These are phyloP conservation scores for Narthecium ossifragum DNA, from an alignment of 106 monocot genomes.

Conservation along the genomic window DNA sequence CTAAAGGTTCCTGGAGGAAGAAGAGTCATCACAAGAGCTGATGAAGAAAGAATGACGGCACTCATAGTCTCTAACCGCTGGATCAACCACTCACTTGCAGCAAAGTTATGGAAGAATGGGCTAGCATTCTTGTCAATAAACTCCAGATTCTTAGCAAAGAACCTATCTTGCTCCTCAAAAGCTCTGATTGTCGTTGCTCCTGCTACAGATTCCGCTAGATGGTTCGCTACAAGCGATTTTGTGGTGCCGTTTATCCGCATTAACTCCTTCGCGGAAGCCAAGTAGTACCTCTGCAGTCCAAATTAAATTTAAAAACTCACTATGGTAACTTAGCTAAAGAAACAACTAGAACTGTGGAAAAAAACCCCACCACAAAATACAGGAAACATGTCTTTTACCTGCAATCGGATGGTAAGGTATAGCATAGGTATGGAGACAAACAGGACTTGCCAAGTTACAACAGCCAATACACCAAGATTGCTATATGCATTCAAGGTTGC, in stretches of 20 bases:
- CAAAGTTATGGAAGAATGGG: slow-evolving; percentile 73
- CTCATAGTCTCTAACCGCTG: slow-evolving; percentile 80
- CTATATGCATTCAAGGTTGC: slow-evolving; percentile 66
- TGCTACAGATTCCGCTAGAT: slow-evolving; percentile 80
- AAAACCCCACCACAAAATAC: not conserved
- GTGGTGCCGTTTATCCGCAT: slow-evolving; percentile 97
- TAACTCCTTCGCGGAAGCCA: slow-evolving; percentile 82
- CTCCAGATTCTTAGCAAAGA: slow-evolving; percentile 47
- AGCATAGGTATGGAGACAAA: slow-evolving; percentile 69
- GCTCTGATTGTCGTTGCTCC: slow-evolving; percentile 80
- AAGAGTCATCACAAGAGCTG: slow-evolving; percentile 81
- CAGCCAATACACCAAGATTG: slow-evolving; percentile 74
- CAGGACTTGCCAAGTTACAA: slow-evolving; percentile 79
- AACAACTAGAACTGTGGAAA: not conserved
- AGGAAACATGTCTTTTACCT: slow-evolving; percentile 31
- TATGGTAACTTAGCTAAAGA: not conserved
- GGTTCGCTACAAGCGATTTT: slow-evolving; percentile 81
- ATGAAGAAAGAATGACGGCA: slow-evolving; percentile 71
- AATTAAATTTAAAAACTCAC: not conserved
- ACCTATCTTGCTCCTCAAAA: slow-evolving; percentile 63
- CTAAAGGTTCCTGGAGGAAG: slow-evolving; percentile 86
- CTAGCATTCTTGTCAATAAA: slow-evolving; percentile 69
- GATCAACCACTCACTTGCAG: slow-evolving; percentile 83
- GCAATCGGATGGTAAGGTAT: slow-evolving; percentile 51
- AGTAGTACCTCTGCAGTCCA: slow-evolving; percentile 62